Evolutionary conservation across 345 rosid genomes (phyloP).

Genomic region (Eucalyptus melliodora): DNA sequence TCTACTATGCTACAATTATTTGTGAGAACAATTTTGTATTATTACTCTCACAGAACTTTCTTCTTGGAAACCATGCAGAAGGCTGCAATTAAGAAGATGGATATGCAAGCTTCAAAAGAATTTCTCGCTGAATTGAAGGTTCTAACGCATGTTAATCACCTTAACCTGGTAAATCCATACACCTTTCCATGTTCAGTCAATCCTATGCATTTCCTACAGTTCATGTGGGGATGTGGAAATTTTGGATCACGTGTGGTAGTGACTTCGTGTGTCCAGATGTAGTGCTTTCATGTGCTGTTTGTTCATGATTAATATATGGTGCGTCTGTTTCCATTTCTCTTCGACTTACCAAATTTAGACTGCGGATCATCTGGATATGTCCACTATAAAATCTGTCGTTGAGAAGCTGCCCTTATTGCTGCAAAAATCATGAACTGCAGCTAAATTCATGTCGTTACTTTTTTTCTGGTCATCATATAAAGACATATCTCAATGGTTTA

Average conservation of each 20-base stretch:
- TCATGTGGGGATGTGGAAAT: not conserved
- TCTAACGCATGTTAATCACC: constrained; percentile 84
- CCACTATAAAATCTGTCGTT: not conserved
- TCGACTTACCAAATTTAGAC: not conserved
- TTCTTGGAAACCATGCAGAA: constrained; percentile 30
- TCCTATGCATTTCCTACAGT: not conserved
- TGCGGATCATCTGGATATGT: not conserved
- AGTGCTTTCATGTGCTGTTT: not conserved
- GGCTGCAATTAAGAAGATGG: constrained; percentile 99
- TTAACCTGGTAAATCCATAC: constrained; percentile 61
- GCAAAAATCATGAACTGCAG: not conserved
- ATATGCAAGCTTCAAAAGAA: constrained; percentile 90
- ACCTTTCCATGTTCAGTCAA: not conserved
- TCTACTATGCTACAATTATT: not conserved
- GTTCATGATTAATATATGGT: not conserved
- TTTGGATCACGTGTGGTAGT: not conserved
- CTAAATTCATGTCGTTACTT: not conserved
- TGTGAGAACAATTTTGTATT: not conserved
- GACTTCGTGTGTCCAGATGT: not conserved
- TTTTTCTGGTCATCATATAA: not conserved
- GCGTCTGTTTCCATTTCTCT: not conserved
- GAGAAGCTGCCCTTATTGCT: not conserved
- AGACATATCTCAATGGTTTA: not conserved
- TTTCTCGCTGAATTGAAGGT: constrained; percentile 92
- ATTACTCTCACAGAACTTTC: not conserved